These are phyloP conservation scores for Blepharisma stoltei DNA, from an alignment of 73 alveolate genomes.

Conservation along the genomic window DNA sequence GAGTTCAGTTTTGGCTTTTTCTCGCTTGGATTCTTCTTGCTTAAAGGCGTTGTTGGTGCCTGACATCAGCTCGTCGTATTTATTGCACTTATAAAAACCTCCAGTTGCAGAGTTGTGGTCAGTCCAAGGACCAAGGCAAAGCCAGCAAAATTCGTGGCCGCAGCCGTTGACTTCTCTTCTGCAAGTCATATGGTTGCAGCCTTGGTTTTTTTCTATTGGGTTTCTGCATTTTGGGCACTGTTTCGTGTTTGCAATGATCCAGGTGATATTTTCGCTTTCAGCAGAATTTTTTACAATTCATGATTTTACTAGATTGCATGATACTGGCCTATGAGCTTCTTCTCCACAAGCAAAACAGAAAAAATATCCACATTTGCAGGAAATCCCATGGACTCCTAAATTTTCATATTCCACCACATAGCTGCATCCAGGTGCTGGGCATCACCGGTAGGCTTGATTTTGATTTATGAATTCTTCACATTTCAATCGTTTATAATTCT, in stretches of 20 bases:
- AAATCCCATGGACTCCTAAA: neutral
- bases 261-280: slow-evolving; percentile 54
- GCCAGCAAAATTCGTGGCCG: slow-evolving; percentile 92
- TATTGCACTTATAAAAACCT: slow-evolving; percentile 71
- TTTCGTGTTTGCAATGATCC: slow-evolving; percentile 61
- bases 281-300: slow-evolving; percentile 55
- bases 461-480: neutral
- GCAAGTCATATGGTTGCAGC: slow-evolving; percentile 96
- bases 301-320: slow-evolving; percentile 46
- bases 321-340: slow-evolving; percentile 65
- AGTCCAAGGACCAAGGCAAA: slow-evolving; percentile 62
- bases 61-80: slow-evolving; percentile 62
- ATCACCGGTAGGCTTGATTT: neutral
- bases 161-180: slow-evolving; percentile 58
- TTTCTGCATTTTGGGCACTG: slow-evolving; percentile 80
- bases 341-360: slow-evolving; percentile 61
- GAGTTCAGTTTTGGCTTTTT: slow-evolving; percentile 69
- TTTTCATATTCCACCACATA: neutral
- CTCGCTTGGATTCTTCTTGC: slow-evolving; percentile 38
- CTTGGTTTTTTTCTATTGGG: slow-evolving; percentile 88
- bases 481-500: neutral
- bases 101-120: slow-evolving; percentile 53
- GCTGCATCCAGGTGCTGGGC: slow-evolving; percentile 23
- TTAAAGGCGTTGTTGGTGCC: slow-evolving; percentile 33
- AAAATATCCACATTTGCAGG: slow-evolving; percentile 55